phyloP scores from a whole-genome alignment of 1,139 yeast genomes.

The Blastobotrys buckinghamii region DNA sequence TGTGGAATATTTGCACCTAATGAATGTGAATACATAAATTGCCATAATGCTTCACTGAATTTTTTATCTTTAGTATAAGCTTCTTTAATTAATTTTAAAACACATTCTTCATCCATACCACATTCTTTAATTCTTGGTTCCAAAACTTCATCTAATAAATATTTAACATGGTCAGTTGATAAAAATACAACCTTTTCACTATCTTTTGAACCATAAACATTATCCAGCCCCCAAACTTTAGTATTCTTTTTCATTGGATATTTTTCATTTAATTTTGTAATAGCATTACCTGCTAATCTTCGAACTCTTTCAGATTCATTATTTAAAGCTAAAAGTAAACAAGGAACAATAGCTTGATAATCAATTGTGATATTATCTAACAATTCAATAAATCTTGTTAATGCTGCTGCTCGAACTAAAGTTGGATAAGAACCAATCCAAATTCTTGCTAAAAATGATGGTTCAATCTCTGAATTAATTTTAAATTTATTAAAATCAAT shows the following conservation, averaged over 20 bases:
- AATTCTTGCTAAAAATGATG: conserved; percentile 31
- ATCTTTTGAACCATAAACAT: conserved; percentile 43
- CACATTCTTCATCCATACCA: conserved; percentile 41
- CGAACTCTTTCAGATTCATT: conserved; percentile 34
- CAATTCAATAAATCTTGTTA: conserved; percentile 22
- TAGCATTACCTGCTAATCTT: conserved; percentile 37
- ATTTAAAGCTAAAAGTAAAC: conserved; percentile 26
- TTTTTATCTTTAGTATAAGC: conserved; percentile 22
- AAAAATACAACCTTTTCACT: conserved; percentile 47
- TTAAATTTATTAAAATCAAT: conserved; percentile 17
- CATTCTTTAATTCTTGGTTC: conserved; percentile 37
- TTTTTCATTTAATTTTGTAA: conserved; percentile 33
- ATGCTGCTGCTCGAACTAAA: conserved; percentile 29
- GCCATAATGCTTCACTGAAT: conserved; percentile 29
- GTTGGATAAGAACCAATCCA: conserved; percentile 29
- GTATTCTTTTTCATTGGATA: conserved; percentile 38
- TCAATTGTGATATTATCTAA: conserved; percentile 23
- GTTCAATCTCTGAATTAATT: conserved; percentile 15
- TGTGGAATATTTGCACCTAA: conserved; percentile 40
- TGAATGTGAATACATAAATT: conserved; percentile 49
- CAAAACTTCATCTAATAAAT: conserved; percentile 42
- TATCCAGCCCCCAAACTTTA: conserved; percentile 34
- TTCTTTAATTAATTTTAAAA: conserved; percentile 34
- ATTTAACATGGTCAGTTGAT: conserved; percentile 57
- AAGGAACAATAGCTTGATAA: conserved; percentile 33